Conservation (phyloP, 2,329 filamentous ascomycete genomes). For the Bisporella sp. region DNA sequence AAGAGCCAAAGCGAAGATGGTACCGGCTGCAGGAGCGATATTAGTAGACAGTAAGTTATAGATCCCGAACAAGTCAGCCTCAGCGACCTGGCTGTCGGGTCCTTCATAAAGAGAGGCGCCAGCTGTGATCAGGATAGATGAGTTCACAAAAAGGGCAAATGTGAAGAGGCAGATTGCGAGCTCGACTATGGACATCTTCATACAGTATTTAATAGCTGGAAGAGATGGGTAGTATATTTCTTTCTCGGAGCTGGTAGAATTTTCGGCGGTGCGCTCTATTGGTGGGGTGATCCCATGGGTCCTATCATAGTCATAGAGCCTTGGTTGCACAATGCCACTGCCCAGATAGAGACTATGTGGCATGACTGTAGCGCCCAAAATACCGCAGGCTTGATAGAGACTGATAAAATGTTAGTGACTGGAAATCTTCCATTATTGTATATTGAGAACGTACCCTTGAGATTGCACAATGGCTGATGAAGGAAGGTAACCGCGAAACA, state of each 20-base stretch:
- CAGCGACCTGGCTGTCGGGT: slow-evolving; percentile 40
- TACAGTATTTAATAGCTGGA: slow-evolving; percentile 63
- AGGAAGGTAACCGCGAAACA: slow-evolving; percentile 60
- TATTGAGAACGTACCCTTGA: slow-evolving; percentile 35
- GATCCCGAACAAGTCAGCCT: slow-evolving; percentile 78
- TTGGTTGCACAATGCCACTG: slow-evolving; percentile 61
- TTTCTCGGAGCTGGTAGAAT: slow-evolving; percentile 27
- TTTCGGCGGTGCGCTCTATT: slow-evolving; percentile 12
- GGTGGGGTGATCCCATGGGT: slow-evolving; percentile 43
- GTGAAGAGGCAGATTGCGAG: slow-evolving; percentile 68
- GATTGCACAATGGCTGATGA: slow-evolving; percentile 51
- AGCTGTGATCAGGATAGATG: slow-evolving; percentile 73
- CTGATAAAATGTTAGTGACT: slow-evolving; percentile 23
- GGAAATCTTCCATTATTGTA: not conserved
- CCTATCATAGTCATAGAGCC: slow-evolving; percentile 56
- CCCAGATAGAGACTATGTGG: slow-evolving; percentile 63
- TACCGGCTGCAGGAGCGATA: slow-evolving; percentile 69
- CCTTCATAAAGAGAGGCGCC: slow-evolving; percentile 65
- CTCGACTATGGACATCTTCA: slow-evolving; percentile 68
- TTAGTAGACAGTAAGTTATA: slow-evolving; percentile 61
- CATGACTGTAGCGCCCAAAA: slow-evolving; percentile 71
- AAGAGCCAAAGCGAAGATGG: slow-evolving; percentile 76
- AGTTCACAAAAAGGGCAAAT: slow-evolving; percentile 81
- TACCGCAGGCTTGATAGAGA: slow-evolving; percentile 66
- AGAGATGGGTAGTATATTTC: slow-evolving; percentile 64